These are phyloP conservation scores for Ogataea sp. DNA, from an alignment of 805 yeast genomes.

Conservation along the genomic window DNA sequence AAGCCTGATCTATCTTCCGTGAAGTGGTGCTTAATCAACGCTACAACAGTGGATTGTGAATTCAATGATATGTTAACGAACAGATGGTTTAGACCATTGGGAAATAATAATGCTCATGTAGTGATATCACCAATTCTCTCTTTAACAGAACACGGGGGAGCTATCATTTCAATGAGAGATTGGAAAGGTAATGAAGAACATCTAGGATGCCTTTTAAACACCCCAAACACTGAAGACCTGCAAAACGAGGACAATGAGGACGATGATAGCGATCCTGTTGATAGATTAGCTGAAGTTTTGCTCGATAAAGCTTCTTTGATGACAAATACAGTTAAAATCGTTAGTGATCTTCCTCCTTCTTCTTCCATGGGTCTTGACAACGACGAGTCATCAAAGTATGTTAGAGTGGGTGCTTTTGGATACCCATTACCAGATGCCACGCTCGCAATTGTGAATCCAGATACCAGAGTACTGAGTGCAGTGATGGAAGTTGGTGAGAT, in stretches of 20 bases:
- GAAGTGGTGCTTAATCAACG: constrained; percentile 84
- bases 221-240: constrained; percentile 29
- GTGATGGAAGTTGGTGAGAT: constrained; percentile 87
- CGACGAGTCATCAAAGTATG: constrained; percentile 35
- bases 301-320: constrained; percentile 69
- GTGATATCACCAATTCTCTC: constrained; percentile 87
- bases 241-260: constrained; percentile 21
- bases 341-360: constrained; percentile 46
- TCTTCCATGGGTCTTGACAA: constrained; percentile 34
- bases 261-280: constrained; percentile 14
- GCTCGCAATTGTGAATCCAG: constrained; percentile 90
- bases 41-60: constrained; percentile 87
- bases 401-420: constrained; percentile 88
- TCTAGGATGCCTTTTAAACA: constrained; percentile 40
- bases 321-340: constrained; percentile 61
- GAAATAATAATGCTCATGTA: constrained; percentile 66
- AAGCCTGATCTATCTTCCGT: constrained; percentile 73
- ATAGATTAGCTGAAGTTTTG: constrained; percentile 53
- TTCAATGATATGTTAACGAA: constrained; percentile 83
- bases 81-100: constrained; percentile 85
- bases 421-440: constrained; percentile 93
- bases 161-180: constrained; percentile 86
- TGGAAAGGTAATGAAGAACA: constrained; percentile 73
- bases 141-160: constrained; percentile 90
- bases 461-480: constrained; percentile 65